Evolutionary conservation across 2,329 filamentous ascomycete genomes (phyloP), one percentile per base, ranked within the genome.

Genomic region (Trichoderma cornu-damae): DNA sequence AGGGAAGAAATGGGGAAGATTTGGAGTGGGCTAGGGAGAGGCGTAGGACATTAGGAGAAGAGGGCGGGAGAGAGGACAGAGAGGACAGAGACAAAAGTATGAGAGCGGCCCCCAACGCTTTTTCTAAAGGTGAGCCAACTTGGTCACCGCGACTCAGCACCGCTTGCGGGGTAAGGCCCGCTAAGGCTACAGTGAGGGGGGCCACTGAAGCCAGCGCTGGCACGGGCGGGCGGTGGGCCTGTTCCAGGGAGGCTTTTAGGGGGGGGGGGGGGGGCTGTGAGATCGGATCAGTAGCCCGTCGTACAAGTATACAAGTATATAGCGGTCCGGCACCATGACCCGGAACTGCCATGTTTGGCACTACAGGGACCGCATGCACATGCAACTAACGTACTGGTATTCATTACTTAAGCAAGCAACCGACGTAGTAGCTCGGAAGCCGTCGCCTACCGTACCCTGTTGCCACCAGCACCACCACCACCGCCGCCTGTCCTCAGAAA

Each of bases 51-150:
- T n/a, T n/a, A 28, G 14, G 14, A 9, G 28, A 42, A 11, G 34
- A 38, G 9, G 38, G 11, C 11, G 30, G 26, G 6, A 20, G 40
- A 37, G 24, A 46, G 22, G 32, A 20, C 20, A 35, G n/a, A 22
- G 34, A 12, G 24, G 18, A 30, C 18, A 50, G 30, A 7, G 20
- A 16, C 24, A 5, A 52, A 8, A 58, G 61, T 20, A 58, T 14
- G 38, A 48, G 55, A 11, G 26, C 26, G 56, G 59, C 12, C 56
- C 61, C 20, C 50, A 55, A 40, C 50, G 50, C 40, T 42, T 55
- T 47, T 37, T 55, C 51, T 55, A 42, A 55, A 52, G 51, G 51
- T 55, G 51, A 55, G 18, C 50, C 28, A 44, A 28, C 40, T 46
- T 28, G 51, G 51, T 55, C 51, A 55, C 51, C 51, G 26, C 26